Evolutionary conservation across 345 rosid species (phyloP).

Genomic region (Eucalyptus guilfoylei): DNA sequence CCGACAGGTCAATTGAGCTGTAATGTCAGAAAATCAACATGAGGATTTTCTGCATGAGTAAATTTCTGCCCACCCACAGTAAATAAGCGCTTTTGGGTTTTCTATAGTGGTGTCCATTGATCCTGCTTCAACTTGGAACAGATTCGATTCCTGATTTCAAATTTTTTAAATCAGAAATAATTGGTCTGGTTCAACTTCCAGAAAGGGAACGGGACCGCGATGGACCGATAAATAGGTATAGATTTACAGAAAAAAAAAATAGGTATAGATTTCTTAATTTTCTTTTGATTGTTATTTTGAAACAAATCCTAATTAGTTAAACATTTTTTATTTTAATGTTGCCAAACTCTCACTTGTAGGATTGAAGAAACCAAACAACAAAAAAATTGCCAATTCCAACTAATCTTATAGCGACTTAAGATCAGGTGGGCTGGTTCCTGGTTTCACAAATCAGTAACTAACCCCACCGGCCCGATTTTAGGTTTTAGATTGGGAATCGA

Average conservation of each 20-base stretch:
- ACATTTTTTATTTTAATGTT: neutral
- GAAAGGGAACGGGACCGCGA: neutral
- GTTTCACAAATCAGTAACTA: neutral
- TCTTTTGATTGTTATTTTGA: neutral
- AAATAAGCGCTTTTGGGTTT: neutral
- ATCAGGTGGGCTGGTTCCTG: rapidly evolving
- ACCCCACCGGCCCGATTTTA: rapidly evolving
- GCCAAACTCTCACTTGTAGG: neutral
- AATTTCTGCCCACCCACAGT: neutral
- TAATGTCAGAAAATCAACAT: neutral
- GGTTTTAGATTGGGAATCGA: neutral
- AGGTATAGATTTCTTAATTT: neutral
- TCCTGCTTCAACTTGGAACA: neutral
- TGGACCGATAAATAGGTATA: too few relatives aligned
- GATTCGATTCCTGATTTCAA: neutral
- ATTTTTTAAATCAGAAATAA: neutral
- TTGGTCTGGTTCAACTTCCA: neutral
- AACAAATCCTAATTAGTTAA: neutral
- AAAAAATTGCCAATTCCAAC: neutral
- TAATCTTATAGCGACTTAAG: rapidly evolving
- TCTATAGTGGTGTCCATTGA: neutral
- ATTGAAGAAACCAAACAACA: neutral
- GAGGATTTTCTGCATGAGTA: neutral
- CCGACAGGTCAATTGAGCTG: neutral
- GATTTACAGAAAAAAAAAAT: too few relatives aligned